phyloP scores from a whole-genome alignment of 140 eudicot genomes.

The Stevia rebaudiana region DNA sequence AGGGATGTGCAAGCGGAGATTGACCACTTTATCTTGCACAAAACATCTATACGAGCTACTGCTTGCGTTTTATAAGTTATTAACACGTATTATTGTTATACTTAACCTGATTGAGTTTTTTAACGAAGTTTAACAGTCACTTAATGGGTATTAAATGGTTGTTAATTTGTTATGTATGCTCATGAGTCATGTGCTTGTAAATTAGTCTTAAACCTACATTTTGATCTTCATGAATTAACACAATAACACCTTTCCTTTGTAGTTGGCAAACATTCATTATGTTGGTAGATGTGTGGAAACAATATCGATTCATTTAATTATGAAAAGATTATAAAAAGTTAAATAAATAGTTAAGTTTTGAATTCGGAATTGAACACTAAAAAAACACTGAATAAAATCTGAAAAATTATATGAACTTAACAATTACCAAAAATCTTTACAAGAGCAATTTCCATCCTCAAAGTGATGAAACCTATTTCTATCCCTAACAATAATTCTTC shows the following conservation, averaged over 20 bases:
- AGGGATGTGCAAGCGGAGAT: constrained; percentile 86
- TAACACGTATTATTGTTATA: constrained; percentile 11
- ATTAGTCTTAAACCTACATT: neutral
- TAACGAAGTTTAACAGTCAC: neutral
- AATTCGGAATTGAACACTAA: neutral
- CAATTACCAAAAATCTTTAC: constrained; percentile 69
- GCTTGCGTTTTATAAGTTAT: neutral
- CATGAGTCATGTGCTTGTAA: constrained; percentile 15
- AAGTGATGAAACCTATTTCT: constrained; percentile 81
- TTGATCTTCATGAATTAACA: neutral
- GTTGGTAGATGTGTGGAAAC: too few species aligned
- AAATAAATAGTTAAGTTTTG: constrained; percentile 6
- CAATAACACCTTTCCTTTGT: neutral
- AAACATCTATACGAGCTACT: neutral
- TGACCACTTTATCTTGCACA: constrained; percentile 16
- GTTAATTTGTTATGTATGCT: constrained; percentile 11
- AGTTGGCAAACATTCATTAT: neutral
- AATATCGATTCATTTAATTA: too few species aligned
- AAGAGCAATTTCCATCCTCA: constrained; percentile 72
- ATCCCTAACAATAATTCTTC: constrained; percentile 66
- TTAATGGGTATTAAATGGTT: constrained; percentile 12
- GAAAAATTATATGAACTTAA: neutral
- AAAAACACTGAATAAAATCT: neutral
- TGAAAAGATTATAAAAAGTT: neutral
- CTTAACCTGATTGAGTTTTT: constrained; percentile 9